A percentile compares a stretch with the other conserved stretches of the same genome.
These are phyloP conservation scores for Dunaliella salina DNA, from an alignment of 163 green algal genomes.

Conservation along the genomic window DNA sequence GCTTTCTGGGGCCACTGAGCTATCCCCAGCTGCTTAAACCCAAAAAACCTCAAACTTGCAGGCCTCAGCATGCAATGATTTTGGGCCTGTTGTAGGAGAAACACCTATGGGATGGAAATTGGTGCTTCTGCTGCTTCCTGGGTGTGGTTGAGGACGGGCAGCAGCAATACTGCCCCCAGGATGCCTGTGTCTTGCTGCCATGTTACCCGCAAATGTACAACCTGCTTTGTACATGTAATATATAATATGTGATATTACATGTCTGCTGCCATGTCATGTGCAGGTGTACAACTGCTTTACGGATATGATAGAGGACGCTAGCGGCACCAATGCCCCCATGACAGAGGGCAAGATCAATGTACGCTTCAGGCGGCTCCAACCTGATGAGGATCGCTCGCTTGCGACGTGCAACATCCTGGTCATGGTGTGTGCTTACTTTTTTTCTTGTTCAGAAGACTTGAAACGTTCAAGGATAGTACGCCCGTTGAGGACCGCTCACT, in stretches of 20 bases:
- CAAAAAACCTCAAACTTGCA: neutral
- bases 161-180: neutral
- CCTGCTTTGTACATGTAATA: slow-evolving; percentile 63
- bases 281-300: slow-evolving; percentile 63
- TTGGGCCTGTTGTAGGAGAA: too few relatives aligned
- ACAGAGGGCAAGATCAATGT: slow-evolving; percentile 55
- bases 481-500: too few relatives aligned
- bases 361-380: slow-evolving; percentile 49
- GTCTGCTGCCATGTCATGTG: slow-evolving; percentile 7
- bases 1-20: too few relatives aligned
- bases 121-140: too few relatives aligned
- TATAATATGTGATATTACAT: neutral
- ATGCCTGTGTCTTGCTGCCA: slow-evolving; percentile 18
- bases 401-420: slow-evolving; percentile 53
- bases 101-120: too few relatives aligned
- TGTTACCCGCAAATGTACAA: slow-evolving; percentile 43
- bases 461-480: too few relatives aligned
- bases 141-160: slow-evolving; percentile 56
- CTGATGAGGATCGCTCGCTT: slow-evolving; percentile 50
- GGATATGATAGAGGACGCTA: slow-evolving; percentile 63
- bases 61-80: too few relatives aligned
- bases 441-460: too few relatives aligned
- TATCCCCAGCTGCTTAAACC: too few relatives aligned
- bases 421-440: slow-evolving; percentile 22
- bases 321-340: slow-evolving; percentile 23